Base-by-base conservation (phyloP, 176 grass and related monocot species). In the Oryza glaberrima region DNA sequence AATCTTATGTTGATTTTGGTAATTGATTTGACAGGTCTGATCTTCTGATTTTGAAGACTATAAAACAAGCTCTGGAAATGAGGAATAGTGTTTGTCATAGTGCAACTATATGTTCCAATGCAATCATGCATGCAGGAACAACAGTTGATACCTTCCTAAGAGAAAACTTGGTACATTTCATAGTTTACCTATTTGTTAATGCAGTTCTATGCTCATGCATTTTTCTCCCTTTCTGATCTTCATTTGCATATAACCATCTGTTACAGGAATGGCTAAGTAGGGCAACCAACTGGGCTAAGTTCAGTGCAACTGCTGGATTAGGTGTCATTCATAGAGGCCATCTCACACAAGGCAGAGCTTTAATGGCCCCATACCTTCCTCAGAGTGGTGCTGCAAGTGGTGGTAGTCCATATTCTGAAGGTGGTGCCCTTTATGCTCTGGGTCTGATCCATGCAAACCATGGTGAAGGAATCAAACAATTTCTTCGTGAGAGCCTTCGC, bases 391-490 rank as follows among this genome's bases (percentile, higher is more conserved):
- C 88, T 22, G 97, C 96, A 11, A 94, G 94, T 70, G 97, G 88
- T 49, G 97, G 97, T 25, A 99, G 97, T 89, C 94, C 94, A 84
- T 99, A 99, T 82, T 99, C 97, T 38, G 94, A 99, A 91, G 97
- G 97, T 78, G 97, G 97, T 66, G 97, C 94, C 64, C 94, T 99
- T 41, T 99, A 99, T 73, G 97, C 97, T 30, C 74, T 99, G 75
- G 97, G 97, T 73, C 82, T 99, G 74, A 96, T 99, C 89, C 97
- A 99, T 94, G 97, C 97, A 43, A 99, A 99, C 83, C 97, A 99
- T 84, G 97, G 97, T 73, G 97, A 99, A 90, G 97, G 93, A 83
- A 99, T 99, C 72, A 99, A 99, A 66, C 91, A 96, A 87, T 99
- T 99, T 80, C 91, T 99, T 35, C 90, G 92, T 80, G 94, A 99